Evolutionary conservation across 1,284 basidiomycete genomes (phyloP), one percentile per base, ranked within the genome.

Genomic region (Marasmius sp.): DNA sequence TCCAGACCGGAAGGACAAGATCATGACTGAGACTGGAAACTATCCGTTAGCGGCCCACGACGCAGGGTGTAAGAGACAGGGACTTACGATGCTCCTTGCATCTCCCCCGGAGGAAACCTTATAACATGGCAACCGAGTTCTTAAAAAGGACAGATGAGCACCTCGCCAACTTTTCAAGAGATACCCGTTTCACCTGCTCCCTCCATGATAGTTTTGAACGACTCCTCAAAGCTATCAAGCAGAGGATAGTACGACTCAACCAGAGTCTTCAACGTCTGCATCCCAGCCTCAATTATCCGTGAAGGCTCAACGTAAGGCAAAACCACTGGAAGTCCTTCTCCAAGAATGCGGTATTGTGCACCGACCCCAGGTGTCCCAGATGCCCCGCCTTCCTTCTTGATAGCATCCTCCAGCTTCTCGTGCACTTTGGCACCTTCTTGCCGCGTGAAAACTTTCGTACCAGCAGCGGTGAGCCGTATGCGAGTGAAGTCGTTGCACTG

Each of bases 1-100:
- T 94, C 96, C 95, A 98, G 57, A 97, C 84, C 0, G 96, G 95
- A 18, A 97, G 77, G 22, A 90, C 76, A 34, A 97, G 79, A 52
- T 94, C 88, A 68, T 93, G 87, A 14, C 83, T 79, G 47, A 95
- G 79, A 14, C 91, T 94, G 63, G 22, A 39, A 43, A 22, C 57
- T 60, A 65, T 33, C 59, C 37, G 27, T 48, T 38, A 14, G n/a
- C 20, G 18, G 20, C 41, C 14, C 58, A 39, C 47, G 41, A 57
- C 16, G 37, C 39, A 22, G 34, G n/a, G n/a, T n/a, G 3, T 39
- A 22, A 55, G 52, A 54, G 52, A 50, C 50, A 38, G 16, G 2
- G 7, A 77, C 84, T 69, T 69, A 90, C 90, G 80, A 80, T 62
- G 81, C 81, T 63, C 81, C 82, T 1, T 81, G 82, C 53, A 79